Base-by-base conservation (phyloP, 2,329 filamentous ascomycete genomes). In the Bipolaris oryzae region DNA sequence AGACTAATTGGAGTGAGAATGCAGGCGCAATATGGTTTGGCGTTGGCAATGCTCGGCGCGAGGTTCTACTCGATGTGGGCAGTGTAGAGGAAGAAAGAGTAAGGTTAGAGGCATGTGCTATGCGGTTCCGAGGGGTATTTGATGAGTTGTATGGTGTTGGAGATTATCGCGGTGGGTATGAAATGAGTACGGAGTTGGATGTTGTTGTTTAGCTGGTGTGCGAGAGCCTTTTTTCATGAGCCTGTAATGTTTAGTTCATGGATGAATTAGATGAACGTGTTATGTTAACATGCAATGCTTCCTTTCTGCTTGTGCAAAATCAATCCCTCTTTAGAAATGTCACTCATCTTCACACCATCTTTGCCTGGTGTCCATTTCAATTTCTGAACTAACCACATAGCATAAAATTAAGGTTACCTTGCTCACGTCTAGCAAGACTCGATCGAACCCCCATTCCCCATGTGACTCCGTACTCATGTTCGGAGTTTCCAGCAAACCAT, bases 1-100 rank as follows among this genome's bases (percentile, higher is more conserved):
- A 67, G 21, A 72, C 72, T 1, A 80, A 78, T 33, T 86, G 84
- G 83, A 67, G 60, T 5, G 77, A 78, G 23, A 53, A 53, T 13
- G 39, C 48, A 15, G 64, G 56, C 1, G 28, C 53, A 48, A 80
- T 84, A 58, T 84, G 78, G 64, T 78, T 85, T 31, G 76, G 77
- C 20, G 73, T 78, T 15, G 79, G 79, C 1, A 76, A 77, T 38
- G 74, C 73, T 10, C 77, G 75, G 15, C 79, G 77, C 57, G 79
- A 82, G 57, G 73, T 85, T 1, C 37, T 64, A 1, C 68, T 82
- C 16, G 76, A 77, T 23, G 51, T 78, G 15, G 69, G 64, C 3
- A 57, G 46, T 10, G 11, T 64, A 10, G 72, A 72, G 20, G 70
- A 71, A 39, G 74, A 76, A 53, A 70, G 49, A 21, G 52, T n/a